Conservation (phyloP, 202 grass and related monocot genomes). For the Cymbopogon flexuosus region DNA sequence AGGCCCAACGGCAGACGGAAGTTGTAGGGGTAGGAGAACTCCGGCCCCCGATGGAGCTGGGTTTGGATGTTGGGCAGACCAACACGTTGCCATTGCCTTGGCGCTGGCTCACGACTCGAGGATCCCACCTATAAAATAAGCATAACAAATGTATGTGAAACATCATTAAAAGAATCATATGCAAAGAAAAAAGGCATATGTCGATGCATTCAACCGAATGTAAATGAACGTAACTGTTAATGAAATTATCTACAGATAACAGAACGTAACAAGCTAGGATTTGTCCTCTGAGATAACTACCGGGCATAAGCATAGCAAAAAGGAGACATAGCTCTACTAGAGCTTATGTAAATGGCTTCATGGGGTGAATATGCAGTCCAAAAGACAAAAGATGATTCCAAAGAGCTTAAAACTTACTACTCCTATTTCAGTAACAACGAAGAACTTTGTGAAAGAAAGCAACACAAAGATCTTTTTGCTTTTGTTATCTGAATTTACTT, state of each 20-base stretch:
- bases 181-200: neutral
- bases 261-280: neutral
- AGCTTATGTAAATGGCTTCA: neutral
- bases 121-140: conserved; percentile 6
- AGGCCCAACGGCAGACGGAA: neutral
- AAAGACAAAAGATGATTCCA: neutral
- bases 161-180: neutral
- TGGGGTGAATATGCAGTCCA: neutral
- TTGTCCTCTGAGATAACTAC: neutral
- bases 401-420: neutral
- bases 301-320: neutral
- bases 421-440: neutral
- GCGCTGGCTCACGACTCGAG: neutral
- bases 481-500: neutral
- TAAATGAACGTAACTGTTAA: neutral
- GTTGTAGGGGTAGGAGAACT: neutral
- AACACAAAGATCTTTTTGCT: neutral
- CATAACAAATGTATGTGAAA: neutral
- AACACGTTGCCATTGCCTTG: neutral
- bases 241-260: neutral
- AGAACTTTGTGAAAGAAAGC: conserved; percentile 22
- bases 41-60: neutral
- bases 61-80: neutral
- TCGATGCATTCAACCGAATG: too few relatives aligned
- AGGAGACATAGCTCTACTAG: neutral